Percentiles rank a stretch among this genome's conserved stretches.
These are phyloP conservation scores for Avena insularis DNA, from an alignment of 176 grass and related monocot species.

Conservation along the genomic window DNA sequence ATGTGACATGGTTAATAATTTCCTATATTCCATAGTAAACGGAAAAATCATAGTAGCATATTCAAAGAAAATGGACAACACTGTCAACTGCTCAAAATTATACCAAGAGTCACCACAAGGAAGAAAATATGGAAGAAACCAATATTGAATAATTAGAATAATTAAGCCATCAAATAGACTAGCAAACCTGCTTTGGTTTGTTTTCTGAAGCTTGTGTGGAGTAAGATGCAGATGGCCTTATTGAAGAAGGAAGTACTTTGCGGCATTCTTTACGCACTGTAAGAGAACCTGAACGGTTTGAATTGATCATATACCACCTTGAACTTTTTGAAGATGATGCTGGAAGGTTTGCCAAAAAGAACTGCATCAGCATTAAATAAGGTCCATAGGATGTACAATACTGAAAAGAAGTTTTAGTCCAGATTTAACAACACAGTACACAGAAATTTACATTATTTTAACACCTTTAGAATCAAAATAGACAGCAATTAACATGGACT, in stretches of 20 bases:
- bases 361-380: slow-evolving; percentile 29
- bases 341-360: slow-evolving; percentile 42
- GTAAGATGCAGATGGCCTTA: slow-evolving; percentile 77
- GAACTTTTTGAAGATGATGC: slow-evolving; percentile 44
- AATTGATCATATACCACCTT: slow-evolving; percentile 56
- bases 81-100: slow-evolving; percentile 7
- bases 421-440: slow-evolving; percentile 32
- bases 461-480: slow-evolving; percentile 2
- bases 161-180: slow-evolving; percentile 8
- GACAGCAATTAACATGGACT: neutral
- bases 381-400: neutral
- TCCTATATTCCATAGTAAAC: slow-evolving; percentile 1
- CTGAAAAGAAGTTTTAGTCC: neutral
- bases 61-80: neutral
- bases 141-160: neutral
- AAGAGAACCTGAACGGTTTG: slow-evolving; percentile 48
- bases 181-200: slow-evolving; percentile 74
- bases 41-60: neutral
- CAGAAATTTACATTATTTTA: slow-evolving; percentile 13
- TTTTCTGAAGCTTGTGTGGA: slow-evolving; percentile 75
- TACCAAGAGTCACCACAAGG: neutral
- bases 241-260: slow-evolving; percentile 45
- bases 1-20: slow-evolving; percentile 2
- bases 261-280: slow-evolving; percentile 32
- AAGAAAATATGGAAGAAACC: slow-evolving; percentile 19